Base-by-base conservation (phyloP, 2,329 filamentous ascomycete genomes). In the Graphilbum sp. region DNA sequence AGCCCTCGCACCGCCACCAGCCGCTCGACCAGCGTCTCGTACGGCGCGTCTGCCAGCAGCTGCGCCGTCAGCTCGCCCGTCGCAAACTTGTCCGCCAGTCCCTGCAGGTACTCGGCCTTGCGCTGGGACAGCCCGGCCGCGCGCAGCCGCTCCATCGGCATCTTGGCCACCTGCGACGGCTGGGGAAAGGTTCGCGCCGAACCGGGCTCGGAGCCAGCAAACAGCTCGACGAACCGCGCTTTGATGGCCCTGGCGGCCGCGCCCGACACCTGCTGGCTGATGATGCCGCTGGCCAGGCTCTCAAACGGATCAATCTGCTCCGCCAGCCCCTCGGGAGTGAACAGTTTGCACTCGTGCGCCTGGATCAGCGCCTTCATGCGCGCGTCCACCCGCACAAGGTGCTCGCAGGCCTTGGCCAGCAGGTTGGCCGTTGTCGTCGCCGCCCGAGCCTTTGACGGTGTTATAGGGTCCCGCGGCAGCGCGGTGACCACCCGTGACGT, bases 241-340 rank as follows among this genome's bases (percentile, higher is more conserved):
- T 88, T 87, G 60, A 98, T 96, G 6, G 82, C 82, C 47, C 74
- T 79, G 12, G 90, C 90, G 1, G 90, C 90, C 6, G 86, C 85
- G 16, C 88, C 86, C 1, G 86, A 94, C 17, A 98, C 88, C 61
- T 98, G 90, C 59, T 96, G 90, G 38, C 84, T 86, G 49, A 96
- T 93, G 52, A 98, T 95, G 37, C 86, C 81, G 55, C 79, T 87
- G 30, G 74, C 70, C 25, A 98, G 67, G 41, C 74, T 77, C 48
- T 80, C 78, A 52, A 95, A 98, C 0, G 90, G 90, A 57, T 96
- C 85, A 43, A 95, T 73, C 45, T 74, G 67, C 56, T 95, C 85
- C 21, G 78, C 73, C n/a, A 96, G 61, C 0, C 86, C 85, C 45
- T 80, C 77, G 0, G 84, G 71, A 2, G 77, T 81, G 59, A 96